Evolutionary conservation across 441 rosid species (phyloP).

Genomic region (Daphne laureola): DNA sequence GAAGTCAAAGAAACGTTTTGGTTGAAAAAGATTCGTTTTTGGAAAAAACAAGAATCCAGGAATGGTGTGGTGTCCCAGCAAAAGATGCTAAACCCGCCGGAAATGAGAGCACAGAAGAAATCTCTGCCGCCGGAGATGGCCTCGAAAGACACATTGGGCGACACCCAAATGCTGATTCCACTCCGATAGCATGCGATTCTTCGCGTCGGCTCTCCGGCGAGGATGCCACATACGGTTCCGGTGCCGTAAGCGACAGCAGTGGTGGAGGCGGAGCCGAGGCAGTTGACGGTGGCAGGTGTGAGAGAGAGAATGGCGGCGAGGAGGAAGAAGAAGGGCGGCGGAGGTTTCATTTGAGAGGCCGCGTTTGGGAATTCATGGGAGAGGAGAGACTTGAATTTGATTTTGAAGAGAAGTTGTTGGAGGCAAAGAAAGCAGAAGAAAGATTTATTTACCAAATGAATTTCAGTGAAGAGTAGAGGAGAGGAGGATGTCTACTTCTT

Average conservation of each 20-base stretch:
- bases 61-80: constrained; percentile 31
- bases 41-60: constrained; percentile 11
- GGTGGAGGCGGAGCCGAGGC: constrained; percentile 36
- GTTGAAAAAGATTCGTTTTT: constrained; percentile 23
- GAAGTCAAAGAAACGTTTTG: constrained; percentile 17
- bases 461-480: no score
- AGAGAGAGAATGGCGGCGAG: constrained; percentile 2
- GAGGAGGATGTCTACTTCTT: no score
- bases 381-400: background rate
- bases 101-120: constrained; percentile 34
- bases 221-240: constrained; percentile 29
- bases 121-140: constrained; percentile 35
- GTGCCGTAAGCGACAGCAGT: constrained; percentile 21
- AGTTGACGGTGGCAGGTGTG: constrained; percentile 13
- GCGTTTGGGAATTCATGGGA: constrained; percentile 14
- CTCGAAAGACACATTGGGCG: constrained; percentile 29
- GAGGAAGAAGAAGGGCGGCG: constrained; percentile 5
- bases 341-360: constrained; percentile 23
- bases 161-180: constrained; percentile 14
- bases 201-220: constrained; percentile 25
- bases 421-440: no score
- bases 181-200: constrained; percentile 31
- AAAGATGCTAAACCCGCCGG: constrained; percentile 27
- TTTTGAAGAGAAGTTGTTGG: no score
- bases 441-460: no score